A percentile compares a stretch with the other conserved stretches of the same genome.
Conservation (phyloP, 2,329 filamentous ascomycete species). For the Chaetomium sp. region DNA sequence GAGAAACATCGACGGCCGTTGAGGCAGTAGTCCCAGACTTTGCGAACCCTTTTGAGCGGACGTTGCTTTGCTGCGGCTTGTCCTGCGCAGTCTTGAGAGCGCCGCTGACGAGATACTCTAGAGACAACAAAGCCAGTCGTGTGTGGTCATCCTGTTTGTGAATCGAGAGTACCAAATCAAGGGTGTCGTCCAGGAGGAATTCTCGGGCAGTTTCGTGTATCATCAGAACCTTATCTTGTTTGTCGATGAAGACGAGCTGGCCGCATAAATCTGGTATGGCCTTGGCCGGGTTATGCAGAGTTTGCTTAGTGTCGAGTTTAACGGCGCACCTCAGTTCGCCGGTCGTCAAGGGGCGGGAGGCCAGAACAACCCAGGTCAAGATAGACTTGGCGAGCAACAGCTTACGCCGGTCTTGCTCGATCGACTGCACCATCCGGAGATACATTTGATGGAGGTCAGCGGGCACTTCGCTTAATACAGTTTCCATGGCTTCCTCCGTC, state of each 20-base stretch:
- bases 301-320: conserved; percentile 28
- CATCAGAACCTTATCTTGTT: conserved; percentile 24
- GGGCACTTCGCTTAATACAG: conserved; percentile 25
- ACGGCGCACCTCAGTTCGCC: conserved; percentile 31
- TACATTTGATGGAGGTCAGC: conserved; percentile 24
- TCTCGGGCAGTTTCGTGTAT: conserved; percentile 29
- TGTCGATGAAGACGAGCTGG: conserved; percentile 28
- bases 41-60: too few relatives aligned
- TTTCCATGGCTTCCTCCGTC: conserved; percentile 27
- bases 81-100: conserved; percentile 9
- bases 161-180: conserved; percentile 18
- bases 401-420: conserved; percentile 20
- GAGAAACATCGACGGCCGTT: conserved; percentile 7
- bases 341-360: conserved; percentile 28
- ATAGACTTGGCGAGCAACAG: conserved; percentile 27
- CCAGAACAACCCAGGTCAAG: conserved; percentile 31
- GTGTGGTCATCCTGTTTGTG: conserved; percentile 19
- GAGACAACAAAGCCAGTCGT: conserved; percentile 28
- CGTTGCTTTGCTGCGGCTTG: too few relatives aligned
- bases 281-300: conserved; percentile 24
- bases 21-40: too few relatives aligned
- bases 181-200: conserved; percentile 24
- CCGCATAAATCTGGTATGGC: conserved; percentile 26
- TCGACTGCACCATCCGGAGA: conserved; percentile 21
- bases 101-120: conserved; percentile 22